Evolutionary conservation across 129 eudicot species (phyloP).

Genomic region (Tagetes patula): DNA sequence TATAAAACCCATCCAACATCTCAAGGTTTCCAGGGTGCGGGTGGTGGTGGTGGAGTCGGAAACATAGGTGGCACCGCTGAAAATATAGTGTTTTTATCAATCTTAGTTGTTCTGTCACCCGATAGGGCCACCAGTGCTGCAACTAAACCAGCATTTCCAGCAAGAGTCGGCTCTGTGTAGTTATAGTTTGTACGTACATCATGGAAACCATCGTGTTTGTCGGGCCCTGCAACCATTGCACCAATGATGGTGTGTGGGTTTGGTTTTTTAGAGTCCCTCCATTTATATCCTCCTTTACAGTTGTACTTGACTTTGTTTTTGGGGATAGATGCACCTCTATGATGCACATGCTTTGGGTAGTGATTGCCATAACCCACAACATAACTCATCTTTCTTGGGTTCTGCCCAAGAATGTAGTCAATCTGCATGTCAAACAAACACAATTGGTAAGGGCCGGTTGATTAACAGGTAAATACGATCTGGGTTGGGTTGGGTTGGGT

Average conservation of each 20-base stretch:
- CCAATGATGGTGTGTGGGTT: constrained; percentile 65
- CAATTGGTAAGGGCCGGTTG: neutral
- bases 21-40: constrained; percentile 73
- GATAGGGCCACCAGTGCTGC: constrained; percentile 83
- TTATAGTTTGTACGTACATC: constrained; percentile 85
- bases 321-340: constrained; percentile 89
- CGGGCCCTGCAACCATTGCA: constrained; percentile 93
- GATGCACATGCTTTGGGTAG: constrained; percentile 86
- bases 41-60: constrained; percentile 71
- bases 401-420: constrained; percentile 81
- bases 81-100: constrained; percentile 81
- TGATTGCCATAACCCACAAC: constrained; percentile 75
- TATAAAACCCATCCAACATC: constrained; percentile 3
- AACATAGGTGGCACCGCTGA: constrained; percentile 82
- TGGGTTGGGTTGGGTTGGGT: neutral
- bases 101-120: constrained; percentile 44
- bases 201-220: constrained; percentile 64
- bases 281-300: constrained; percentile 84
- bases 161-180: constrained; percentile 83
- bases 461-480: neutral
- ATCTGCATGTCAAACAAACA: constrained; percentile 45
- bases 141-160: constrained; percentile 85
- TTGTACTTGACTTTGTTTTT: constrained; percentile 65
- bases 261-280: constrained; percentile 67
- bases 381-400: constrained; percentile 92